These are phyloP conservation scores for Wilcoxina mikolae DNA, from an alignment of 495 filamentous ascomycete species.

Conservation along the genomic window DNA sequence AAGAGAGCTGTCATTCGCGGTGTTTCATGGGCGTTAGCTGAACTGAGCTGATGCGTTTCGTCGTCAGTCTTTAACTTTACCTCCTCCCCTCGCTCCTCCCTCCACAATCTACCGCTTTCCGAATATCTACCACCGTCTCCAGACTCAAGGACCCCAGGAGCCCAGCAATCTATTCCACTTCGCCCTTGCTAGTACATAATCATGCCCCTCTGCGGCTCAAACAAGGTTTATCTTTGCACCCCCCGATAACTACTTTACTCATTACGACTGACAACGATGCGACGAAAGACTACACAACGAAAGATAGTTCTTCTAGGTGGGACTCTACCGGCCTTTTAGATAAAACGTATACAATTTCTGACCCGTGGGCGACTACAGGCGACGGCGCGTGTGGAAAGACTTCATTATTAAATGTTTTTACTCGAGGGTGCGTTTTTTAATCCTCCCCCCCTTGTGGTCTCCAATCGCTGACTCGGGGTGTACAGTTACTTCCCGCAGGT, in stretches of 20 bases:
- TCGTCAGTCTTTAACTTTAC: too few species aligned
- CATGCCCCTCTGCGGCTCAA: constrained; percentile 29
- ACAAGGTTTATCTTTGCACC: constrained; percentile 22
- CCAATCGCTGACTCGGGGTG: background rate
- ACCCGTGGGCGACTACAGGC: constrained; percentile 36
- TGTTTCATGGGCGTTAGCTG: too few species aligned
- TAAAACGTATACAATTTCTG: background rate
- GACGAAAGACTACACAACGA: constrained; percentile 61
- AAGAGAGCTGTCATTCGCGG: too few species aligned
- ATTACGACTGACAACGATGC: too few species aligned
- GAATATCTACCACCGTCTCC: too few species aligned
- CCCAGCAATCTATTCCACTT: background rate
- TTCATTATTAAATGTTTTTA: constrained; percentile 93
- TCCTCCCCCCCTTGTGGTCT: background rate
- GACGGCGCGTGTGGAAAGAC: constrained; percentile 98
- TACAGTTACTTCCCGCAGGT: constrained; percentile 89
- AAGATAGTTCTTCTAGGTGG: constrained; percentile 76
- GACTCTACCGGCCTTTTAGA: constrained; percentile 43
- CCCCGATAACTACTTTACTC: background rate
- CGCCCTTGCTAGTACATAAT: too few species aligned
- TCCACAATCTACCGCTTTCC: too few species aligned
- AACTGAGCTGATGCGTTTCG: too few species aligned
- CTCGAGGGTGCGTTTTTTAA: constrained; percentile 57
- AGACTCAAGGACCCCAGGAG: too few species aligned
- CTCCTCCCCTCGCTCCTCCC: too few species aligned